Evolutionary conservation across 805 yeast species (phyloP).

Genomic region (Schizosaccharomyces pombe): DNA sequence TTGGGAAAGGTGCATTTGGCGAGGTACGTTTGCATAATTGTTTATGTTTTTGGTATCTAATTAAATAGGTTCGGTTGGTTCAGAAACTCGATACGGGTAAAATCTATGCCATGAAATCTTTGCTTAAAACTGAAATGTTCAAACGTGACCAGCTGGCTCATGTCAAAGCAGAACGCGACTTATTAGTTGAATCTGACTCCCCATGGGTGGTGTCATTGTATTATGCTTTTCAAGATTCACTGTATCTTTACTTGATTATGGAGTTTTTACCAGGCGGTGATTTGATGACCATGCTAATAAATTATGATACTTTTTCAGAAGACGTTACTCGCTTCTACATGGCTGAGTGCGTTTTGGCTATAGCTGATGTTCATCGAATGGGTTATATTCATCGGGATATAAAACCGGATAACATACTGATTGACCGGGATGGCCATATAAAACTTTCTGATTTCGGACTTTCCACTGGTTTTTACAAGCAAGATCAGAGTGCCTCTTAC

Average conservation of each 20-base stretch:
- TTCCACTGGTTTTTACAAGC: conserved; percentile 80
- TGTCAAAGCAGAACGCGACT: conserved; percentile 89
- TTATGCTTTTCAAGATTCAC: conserved; percentile 60
- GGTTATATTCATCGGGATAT: conserved; percentile 93
- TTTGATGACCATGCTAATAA: conserved; percentile 81
- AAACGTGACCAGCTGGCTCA: conserved; percentile 85
- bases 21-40: conserved; percentile 32
- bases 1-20: conserved; percentile 95
- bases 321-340: conserved; percentile 73
- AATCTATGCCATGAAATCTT: conserved; percentile 84
- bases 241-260: conserved; percentile 56
- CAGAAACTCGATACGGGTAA: conserved; percentile 82
- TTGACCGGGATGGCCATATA: conserved; percentile 54
- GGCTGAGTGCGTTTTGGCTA: conserved; percentile 90
- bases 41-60: neutral
- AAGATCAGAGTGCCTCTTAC: conserved; percentile 75
- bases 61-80: conserved; percentile 30
- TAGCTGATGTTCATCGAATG: conserved; percentile 75
- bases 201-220: conserved; percentile 74
- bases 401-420: conserved; percentile 85
- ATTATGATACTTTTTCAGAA: conserved; percentile 83
- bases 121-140: conserved; percentile 76
- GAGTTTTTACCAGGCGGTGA: conserved; percentile 71
- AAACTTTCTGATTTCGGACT: conserved; percentile 55
- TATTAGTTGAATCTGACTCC: conserved; percentile 68